Evolutionary conservation across 2,329 filamentous ascomycete species (phyloP).

Genomic region (Karstenula rhodostoma): DNA sequence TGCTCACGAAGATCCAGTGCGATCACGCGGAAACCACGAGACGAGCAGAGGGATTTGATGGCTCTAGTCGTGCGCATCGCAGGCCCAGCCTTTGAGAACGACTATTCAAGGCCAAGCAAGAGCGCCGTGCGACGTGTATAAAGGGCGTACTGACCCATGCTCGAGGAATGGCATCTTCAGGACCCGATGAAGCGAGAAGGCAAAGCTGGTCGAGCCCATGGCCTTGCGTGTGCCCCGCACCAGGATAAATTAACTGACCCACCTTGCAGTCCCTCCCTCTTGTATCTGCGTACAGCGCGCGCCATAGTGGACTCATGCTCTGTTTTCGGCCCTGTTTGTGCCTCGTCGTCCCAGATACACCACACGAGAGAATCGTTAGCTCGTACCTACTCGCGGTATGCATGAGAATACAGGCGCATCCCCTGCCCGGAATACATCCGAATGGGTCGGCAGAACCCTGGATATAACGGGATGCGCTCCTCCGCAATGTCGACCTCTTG

Average conservation of each 20-base stretch:
- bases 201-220: background rate
- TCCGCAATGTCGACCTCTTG: slow-evolving; percentile 1
- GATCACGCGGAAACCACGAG: slow-evolving; percentile 24
- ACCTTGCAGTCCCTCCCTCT: background rate
- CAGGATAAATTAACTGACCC: background rate
- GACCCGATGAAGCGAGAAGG: background rate
- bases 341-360: no score
- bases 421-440: background rate
- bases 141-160: slow-evolving; percentile 19
- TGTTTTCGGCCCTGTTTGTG: background rate
- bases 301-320: no score
- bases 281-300: background rate
- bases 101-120: slow-evolving; percentile 74
- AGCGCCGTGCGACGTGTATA: slow-evolving; percentile 51
- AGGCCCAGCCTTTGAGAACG: slow-evolving; percentile 72
- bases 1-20: slow-evolving; percentile 32
- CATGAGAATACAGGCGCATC: background rate
- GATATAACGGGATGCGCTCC: slow-evolving; percentile 6
- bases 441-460: background rate
- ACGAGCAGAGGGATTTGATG: slow-evolving; percentile 28
- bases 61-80: slow-evolving; percentile 30
- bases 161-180: slow-evolving; percentile 21
- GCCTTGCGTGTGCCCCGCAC: background rate
- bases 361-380: no score
- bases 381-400: background rate